These are phyloP conservation scores for Drechmeria coniospora DNA, from an alignment of 2,329 filamentous ascomycete species.

Conservation along the genomic window DNA sequence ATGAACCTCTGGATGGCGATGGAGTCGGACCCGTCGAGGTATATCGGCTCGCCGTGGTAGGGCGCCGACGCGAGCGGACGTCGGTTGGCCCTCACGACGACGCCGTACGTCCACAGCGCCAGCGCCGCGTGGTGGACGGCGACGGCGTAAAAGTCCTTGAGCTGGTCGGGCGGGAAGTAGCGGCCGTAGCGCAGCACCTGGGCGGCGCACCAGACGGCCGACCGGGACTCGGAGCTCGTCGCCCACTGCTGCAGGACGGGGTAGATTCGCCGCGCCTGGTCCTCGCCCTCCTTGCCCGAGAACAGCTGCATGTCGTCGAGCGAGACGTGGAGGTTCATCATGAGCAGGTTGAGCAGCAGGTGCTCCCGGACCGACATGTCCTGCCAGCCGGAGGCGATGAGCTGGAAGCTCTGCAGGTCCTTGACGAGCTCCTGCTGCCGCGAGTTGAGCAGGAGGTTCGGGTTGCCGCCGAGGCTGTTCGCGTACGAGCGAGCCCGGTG, in stretches of 20 bases:
- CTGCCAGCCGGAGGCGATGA: slow-evolving; percentile 25
- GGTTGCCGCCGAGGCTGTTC: slow-evolving; percentile 20
- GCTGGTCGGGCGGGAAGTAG: slow-evolving; percentile 31
- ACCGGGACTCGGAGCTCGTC: slow-evolving; percentile 36
- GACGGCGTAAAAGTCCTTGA: slow-evolving; percentile 53
- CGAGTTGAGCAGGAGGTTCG: slow-evolving; percentile 32
- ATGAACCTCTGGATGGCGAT: slow-evolving; percentile 41
- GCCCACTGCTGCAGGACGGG: slow-evolving; percentile 44
- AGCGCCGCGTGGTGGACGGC: slow-evolving; percentile 54
- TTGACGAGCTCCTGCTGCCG: slow-evolving; percentile 48
- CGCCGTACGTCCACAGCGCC: slow-evolving; percentile 54
- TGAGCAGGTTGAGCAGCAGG: slow-evolving; percentile 35
- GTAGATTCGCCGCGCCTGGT: slow-evolving; percentile 45
- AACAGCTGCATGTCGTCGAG: slow-evolving; percentile 53
- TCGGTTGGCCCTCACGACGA: slow-evolving; percentile 30
- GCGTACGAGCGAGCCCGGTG: slow-evolving; percentile 31
- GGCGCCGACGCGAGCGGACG: slow-evolving; percentile 16
- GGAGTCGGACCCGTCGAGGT: slow-evolving; percentile 41
- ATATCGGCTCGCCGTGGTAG: slow-evolving; percentile 24
- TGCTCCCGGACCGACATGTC: slow-evolving; percentile 30
- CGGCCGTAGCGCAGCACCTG: slow-evolving; percentile 49
- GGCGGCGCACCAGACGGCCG: slow-evolving; percentile 52
- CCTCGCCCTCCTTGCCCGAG: slow-evolving; percentile 50
- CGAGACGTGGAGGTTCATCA: slow-evolving; percentile 49
- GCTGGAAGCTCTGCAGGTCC: slow-evolving; percentile 33